Base-by-base conservation (phyloP, 2,329 filamentous ascomycete species). In the Aspergillus novofumigatus region DNA sequence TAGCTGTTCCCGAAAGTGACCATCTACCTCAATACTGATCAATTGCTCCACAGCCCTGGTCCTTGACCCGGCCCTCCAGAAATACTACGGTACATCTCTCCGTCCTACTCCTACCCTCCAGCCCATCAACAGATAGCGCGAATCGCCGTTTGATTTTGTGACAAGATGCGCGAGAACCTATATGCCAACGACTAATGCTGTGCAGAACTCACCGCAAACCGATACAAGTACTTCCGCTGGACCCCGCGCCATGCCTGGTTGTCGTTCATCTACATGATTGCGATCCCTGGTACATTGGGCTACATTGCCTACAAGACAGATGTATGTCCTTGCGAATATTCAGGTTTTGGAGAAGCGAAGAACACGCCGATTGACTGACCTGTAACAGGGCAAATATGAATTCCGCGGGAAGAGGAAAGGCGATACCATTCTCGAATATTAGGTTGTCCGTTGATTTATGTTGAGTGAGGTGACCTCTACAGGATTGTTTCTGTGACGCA, bases 151-250 rank as follows among this genome's bases (percentile, higher is more conserved):
- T 25, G 11, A 47, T 53, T 44, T 20, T 52, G 26, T 23, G 29
- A 20, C 29, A 41, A 54, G 52, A 45, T 59, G 8, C 58, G 61
- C 63, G 51, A 63, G 58, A 8, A 26, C 45, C 41, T 49, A 61
- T 6, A 26, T 41, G 3, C 10, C 42, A 25, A 42, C 4, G 14
- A 42, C 50, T 42, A 56, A 50, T 49, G 45, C 55, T 64, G 58
- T 41, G 55, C 52, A 96, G 92, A 89, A 74, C 90, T 97, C 86
- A 85, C 83, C 70, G 81, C 84, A 70, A 91, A 90, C 80, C 89
- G 94, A 65, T 88, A 92, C 84, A 91, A 91, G 79, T 96, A 91
- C 84, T 99, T 97, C 84, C 85, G 91, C 76, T 97, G 91, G 91
- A 97, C 89, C 38, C 84, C 86, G 53, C 83, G 89, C 69, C 96